Evolutionary conservation across 257 asterid genomes (phyloP).

Genomic region (Henckelia pumila): DNA sequence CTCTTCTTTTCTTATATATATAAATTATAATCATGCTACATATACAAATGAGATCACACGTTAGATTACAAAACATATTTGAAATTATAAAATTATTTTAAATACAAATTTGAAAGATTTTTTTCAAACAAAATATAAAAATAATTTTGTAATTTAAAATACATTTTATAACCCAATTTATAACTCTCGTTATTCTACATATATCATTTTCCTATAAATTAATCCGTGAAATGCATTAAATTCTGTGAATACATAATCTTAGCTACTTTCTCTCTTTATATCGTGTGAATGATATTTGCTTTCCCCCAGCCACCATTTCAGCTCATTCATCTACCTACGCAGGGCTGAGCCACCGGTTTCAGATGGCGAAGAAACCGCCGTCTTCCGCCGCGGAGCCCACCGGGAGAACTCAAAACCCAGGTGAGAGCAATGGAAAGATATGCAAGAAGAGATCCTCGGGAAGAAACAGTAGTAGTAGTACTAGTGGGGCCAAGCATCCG

Average conservation of each 20-base stretch:
- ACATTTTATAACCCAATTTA: too few species aligned
- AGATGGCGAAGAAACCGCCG: background rate
- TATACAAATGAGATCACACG: too few species aligned
- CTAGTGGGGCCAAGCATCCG: conserved; percentile 49
- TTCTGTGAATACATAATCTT: background rate
- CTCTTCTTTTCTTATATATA: background rate
- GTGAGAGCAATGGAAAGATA: background rate
- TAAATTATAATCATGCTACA: too few species aligned
- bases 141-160: too few species aligned
- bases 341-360: background rate
- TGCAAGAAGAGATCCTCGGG: conserved; percentile 13
- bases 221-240: background rate
- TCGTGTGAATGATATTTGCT: background rate
- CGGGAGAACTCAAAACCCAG: background rate
- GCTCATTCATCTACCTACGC: background rate
- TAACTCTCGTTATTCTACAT: too few species aligned
- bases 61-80: too few species aligned
- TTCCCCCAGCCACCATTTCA: background rate
- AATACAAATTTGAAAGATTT: too few species aligned
- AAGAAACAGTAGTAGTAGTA: too few species aligned
- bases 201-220: too few species aligned
- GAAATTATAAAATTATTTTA: too few species aligned
- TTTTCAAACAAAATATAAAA: too few species aligned
- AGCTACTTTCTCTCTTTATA: background rate
- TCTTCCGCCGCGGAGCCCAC: background rate